Conservation (phyloP, 2,329 filamentous ascomycete species). For the Talaromyces sp. region DNA sequence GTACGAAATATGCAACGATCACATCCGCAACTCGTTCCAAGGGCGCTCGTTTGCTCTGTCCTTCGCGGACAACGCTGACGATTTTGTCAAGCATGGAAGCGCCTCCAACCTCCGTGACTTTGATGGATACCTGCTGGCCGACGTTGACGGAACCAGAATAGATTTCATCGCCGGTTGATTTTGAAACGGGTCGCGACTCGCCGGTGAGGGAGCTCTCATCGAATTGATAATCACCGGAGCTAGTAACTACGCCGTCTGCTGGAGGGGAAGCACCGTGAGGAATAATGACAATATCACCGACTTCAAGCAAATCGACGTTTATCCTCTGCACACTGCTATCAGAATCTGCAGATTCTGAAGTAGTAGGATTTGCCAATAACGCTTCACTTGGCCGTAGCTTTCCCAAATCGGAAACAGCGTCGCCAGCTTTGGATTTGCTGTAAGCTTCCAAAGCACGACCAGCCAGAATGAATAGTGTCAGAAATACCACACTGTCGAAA, state of each 20-base stretch:
- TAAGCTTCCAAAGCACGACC: constrained; percentile 66
- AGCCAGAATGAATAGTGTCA: constrained; percentile 80
- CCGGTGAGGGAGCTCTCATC: constrained; percentile 85
- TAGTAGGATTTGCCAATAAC: constrained; percentile 52
- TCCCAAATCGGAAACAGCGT: constrained; percentile 75
- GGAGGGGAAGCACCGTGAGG: constrained; percentile 78
- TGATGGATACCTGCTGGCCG: constrained; percentile 44
- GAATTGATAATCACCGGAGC: constrained; percentile 62
- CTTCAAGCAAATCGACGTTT: constrained; percentile 66
- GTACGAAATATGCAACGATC: constrained; percentile 49
- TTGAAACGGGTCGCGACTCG: constrained; percentile 47
- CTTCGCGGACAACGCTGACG: constrained; percentile 48
- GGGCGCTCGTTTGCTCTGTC: constrained; percentile 48
- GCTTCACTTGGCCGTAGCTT: constrained; percentile 76
- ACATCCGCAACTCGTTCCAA: constrained; percentile 48
- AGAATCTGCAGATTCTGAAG: constrained; percentile 15
- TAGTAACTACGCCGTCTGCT: constrained; percentile 66
- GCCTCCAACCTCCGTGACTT: constrained; percentile 44
- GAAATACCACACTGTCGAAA: constrained; percentile 89
- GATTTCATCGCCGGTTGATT: constrained; percentile 41
- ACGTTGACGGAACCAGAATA: constrained; percentile 49
- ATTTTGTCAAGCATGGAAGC: constrained; percentile 51
- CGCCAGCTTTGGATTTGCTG: constrained; percentile 85
- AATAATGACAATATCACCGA: constrained; percentile 70
- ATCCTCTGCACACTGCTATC: constrained; percentile 43